Evolutionary conservation across 139 green algal genomes (phyloP), one percentile per base, ranked within the genome.

Genomic region (Ostreobium quekettii): DNA sequence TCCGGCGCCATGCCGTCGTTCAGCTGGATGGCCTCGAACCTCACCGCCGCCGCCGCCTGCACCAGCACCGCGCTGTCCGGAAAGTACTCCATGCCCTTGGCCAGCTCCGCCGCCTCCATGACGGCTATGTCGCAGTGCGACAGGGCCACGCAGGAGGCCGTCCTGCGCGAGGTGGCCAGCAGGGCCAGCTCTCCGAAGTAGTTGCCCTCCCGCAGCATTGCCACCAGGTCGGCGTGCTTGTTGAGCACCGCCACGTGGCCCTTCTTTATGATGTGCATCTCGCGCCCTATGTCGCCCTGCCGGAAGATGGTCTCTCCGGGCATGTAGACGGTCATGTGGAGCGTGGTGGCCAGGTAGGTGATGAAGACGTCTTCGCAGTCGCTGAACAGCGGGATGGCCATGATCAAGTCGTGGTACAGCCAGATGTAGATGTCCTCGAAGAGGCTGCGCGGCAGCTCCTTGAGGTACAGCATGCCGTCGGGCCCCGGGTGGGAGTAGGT

Each of bases 241-340:
- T 87, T 87, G 5, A 74, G 48, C 22, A 87, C 81, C 1, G 81
- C 78, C 24, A 85, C 74, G 29, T 78, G 33, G 26, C 81, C 78
- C 71, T 84, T 87, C 28, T 71, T 77, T 53, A 87, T 85, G 60
- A 87, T 76, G 67, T 82, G 82, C 78, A 87, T 84, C 47, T 84
- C 75, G 35, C 82, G 75, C 5, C 81, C 81, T 8, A 84, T 79
- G 46, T 88, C 79, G 1, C 82, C 82, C 4, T 76, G 72, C 2
- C 58, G 59, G 58, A 86, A 88, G 46, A 88, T 76, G 49, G 76
- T 63, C 66, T 88, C 82, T 0, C 71, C 57, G 2, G 74, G 63
- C 71, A 83, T 59, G 65, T 77, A 86, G 35, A 88, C 73, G 5
- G 48, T 47, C 39, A 83, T 59, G 11, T 76, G 64, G 30, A 88